Conservation (phyloP, 345 rosid genomes). For the Gossypium longicalyx region DNA sequence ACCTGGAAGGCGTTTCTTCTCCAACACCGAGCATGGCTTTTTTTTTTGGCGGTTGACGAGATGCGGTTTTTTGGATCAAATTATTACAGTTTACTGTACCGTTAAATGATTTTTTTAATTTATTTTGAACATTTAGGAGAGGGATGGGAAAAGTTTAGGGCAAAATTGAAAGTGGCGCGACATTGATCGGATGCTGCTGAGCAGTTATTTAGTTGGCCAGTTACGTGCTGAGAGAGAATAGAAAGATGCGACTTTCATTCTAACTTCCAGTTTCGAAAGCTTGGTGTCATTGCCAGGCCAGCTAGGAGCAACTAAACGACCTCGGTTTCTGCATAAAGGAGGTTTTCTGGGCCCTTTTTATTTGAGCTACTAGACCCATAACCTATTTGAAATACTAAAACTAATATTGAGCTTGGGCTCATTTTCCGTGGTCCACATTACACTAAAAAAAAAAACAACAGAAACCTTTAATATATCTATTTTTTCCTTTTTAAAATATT, state of each 20-base stretch:
- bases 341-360: not conserved
- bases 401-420: not conserved
- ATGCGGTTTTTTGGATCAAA: not conserved
- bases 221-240: not conserved
- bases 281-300: not conserved
- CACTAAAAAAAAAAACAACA: not conserved
- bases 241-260: not conserved
- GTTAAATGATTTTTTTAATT: not conserved
- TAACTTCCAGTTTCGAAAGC: not conserved
- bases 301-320: not conserved
- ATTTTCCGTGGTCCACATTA: not conserved
- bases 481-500: too few species aligned
- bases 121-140: not conserved
- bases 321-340: not conserved
- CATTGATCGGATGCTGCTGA: not conserved
- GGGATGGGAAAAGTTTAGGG: not conserved
- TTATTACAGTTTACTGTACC: not conserved
- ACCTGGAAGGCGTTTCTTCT: conserved; percentile 65
- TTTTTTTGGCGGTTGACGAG: conserved; percentile 1
- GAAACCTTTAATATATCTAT: too few species aligned
- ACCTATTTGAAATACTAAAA: not conserved
- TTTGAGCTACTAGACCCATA: not conserved
- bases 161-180: conserved; percentile 12
- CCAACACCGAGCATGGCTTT: conserved; percentile 38
- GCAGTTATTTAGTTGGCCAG: not conserved